Evolutionary conservation across 1,284 basidiomycete genomes (phyloP), one percentile per base, ranked within the genome.

Genomic region (Ganoderma lucidum): DNA sequence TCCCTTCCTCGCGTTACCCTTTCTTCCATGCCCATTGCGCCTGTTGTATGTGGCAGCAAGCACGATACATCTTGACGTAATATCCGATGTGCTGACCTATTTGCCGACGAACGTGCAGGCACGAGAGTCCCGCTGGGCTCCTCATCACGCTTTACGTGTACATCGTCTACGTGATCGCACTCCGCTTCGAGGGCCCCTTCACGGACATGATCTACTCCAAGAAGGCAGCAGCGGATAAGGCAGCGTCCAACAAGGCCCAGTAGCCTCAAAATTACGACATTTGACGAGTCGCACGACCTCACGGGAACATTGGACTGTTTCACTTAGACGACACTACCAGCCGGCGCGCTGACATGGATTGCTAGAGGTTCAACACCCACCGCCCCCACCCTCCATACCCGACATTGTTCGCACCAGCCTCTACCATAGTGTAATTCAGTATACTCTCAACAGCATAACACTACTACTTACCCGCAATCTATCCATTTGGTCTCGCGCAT

Each of bases 131-230:
- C 10, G 92, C 89, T 3, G 95, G 96, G 1, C 78, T 97, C 17
- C 70, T 94, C 69, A 85, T 97, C 74, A 89, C 93, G 4, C 73
- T 86, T 42, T 91, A 94, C 77, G 94, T 98, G 53, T 93, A 93
- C 81, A 79, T 95, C 64, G 90, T 94, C 62, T 98, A 98, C 80
- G 71, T 88, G 63, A 86, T 97, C 70, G 97, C 96, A 2, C 86
- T 97, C 65, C 86, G 85, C 30, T 97, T 88, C 78, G 96, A 98
- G 84, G 96, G 95, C 28, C 93, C 93, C 0, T 94, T 94, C 81
- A 95, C 93, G 35, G 88, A 91, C 79, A 93, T 90, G 90, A 94
- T 95, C 71, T 95, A 95, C 78, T 83, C 90, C 41, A 88, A 85
- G 60, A 88, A 89, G 51, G 84, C 83, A 1, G 78, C 81, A 62